Percentiles rank a stretch among this genome's conserved stretches.
phyloP scores from a whole-genome alignment of 1,284 basidiomycete genomes.

The Sporisorium exsertum region DNA sequence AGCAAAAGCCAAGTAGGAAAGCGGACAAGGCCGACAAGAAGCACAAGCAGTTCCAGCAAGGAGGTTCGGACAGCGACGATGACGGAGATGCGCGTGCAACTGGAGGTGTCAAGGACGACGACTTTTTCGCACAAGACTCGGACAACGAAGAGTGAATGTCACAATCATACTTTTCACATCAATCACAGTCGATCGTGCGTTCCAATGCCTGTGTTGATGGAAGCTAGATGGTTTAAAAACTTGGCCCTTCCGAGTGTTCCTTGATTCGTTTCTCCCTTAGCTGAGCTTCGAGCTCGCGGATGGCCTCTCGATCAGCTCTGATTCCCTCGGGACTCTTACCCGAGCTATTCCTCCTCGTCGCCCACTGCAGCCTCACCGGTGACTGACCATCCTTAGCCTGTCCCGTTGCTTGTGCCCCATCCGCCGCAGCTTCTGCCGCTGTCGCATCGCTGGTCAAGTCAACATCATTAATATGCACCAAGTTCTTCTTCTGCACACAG shows the following conservation, averaged over 20 bases:
- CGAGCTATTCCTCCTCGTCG: conserved; percentile 33
- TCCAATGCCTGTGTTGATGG: background rate
- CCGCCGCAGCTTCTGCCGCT: conserved; percentile 2
- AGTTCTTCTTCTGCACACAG: conserved; percentile 8
- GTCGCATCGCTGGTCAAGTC: conserved; percentile 17
- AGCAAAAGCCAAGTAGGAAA: conserved; percentile 24
- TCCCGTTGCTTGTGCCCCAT: background rate
- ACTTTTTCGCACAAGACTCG: conserved; percentile 54
- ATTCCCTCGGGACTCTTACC: conserved; percentile 46
- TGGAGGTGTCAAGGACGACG: conserved; percentile 42
- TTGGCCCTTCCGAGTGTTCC: conserved; percentile 21
- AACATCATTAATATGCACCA: conserved; percentile 35
- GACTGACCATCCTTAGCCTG: background rate
- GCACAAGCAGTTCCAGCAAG: conserved; percentile 22
- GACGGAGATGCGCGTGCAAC: conserved; percentile 12
- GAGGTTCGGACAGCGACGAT: conserved; percentile 18
- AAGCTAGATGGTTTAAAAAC: conserved; percentile 8
- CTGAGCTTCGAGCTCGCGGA: conserved; percentile 36
- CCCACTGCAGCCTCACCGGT: conserved; percentile 30
- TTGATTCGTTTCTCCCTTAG: conserved; percentile 37
- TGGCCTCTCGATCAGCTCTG: conserved; percentile 43
- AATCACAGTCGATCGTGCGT: background rate
- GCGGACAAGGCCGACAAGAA: conserved; percentile 27
- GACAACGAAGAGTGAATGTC: conserved; percentile 27
- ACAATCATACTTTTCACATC: background rate